These are phyloP conservation scores for Solanum tacnaense DNA, from an alignment of 257 asterid genomes.

Conservation along the genomic window DNA sequence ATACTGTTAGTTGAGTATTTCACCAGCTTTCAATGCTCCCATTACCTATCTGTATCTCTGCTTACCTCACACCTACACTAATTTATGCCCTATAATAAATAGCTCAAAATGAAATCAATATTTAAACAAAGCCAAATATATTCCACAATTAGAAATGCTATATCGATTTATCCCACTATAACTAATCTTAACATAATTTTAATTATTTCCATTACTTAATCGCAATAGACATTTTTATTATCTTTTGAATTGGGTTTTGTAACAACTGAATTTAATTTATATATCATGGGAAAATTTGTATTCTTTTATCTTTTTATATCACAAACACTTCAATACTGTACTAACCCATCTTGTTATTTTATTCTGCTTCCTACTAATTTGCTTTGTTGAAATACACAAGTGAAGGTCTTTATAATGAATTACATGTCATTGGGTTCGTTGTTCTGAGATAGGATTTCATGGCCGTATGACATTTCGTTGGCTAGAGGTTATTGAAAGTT, in stretches of 20 bases:
- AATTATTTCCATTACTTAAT: background rate
- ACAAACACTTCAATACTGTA: background rate
- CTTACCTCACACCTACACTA: background rate
- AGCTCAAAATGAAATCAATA: background rate
- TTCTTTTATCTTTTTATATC: too few species aligned
- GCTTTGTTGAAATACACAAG: too few species aligned
- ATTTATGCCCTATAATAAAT: too few species aligned
- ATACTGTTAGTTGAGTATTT: background rate
- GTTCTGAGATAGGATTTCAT: too few species aligned
- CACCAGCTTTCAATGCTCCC: background rate
- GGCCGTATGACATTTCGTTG: too few species aligned
- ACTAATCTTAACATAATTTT: background rate
- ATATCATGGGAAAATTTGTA: background rate
- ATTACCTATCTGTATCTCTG: background rate
- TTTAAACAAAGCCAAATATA: background rate
- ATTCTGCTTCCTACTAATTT: too few species aligned
- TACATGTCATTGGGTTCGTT: too few species aligned
- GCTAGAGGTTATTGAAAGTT: too few species aligned
- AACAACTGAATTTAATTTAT: background rate
- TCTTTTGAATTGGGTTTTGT: background rate
- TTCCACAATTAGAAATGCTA: background rate
- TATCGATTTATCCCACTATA: background rate
- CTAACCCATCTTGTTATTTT: background rate
- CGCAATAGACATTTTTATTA: background rate
- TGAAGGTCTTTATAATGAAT: too few species aligned